Evolutionary conservation across 2,329 filamentous ascomycete species (phyloP).

Genomic region (Cladosporium colombiae): DNA sequence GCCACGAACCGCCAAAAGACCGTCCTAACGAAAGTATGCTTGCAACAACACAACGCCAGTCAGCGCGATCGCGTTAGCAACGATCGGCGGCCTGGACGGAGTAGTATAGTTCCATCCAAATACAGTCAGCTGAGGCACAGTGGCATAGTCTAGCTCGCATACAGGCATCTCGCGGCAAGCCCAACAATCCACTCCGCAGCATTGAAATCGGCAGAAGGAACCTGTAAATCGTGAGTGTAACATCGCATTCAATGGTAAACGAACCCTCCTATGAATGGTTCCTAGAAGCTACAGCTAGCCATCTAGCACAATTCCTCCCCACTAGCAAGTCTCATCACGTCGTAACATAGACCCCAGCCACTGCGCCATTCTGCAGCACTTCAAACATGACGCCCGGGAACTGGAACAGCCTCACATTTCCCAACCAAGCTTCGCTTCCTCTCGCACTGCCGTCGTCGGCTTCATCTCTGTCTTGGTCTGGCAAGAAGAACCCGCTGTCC

Average conservation of each 20-base stretch:
- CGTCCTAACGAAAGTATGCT: background rate
- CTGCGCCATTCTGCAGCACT: conserved; percentile 86
- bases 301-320: accelerated
- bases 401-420: conserved; percentile 83
- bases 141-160: background rate
- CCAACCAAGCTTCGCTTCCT: conserved; percentile 53
- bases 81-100: background rate
- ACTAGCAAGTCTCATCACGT: too few relatives aligned
- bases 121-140: background rate
- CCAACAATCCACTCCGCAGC: background rate
- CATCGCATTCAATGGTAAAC: too few relatives aligned
- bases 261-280: too few relatives aligned
- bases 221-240: background rate
- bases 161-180: too few relatives aligned
- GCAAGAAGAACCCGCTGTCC: conserved; percentile 39
- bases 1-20: background rate
- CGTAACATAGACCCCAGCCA: conserved; percentile 42
- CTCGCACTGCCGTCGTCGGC: conserved; percentile 43
- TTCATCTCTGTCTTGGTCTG: conserved; percentile 32
- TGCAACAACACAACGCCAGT: background rate
- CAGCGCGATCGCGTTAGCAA: background rate
- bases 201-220: background rate
- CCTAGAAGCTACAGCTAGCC: background rate
- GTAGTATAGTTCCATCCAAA: background rate
- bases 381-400: conserved; percentile 95